Evolutionary conservation across 306 rosid genomes (phyloP).

Genomic region (Acmispon strigosus): DNA sequence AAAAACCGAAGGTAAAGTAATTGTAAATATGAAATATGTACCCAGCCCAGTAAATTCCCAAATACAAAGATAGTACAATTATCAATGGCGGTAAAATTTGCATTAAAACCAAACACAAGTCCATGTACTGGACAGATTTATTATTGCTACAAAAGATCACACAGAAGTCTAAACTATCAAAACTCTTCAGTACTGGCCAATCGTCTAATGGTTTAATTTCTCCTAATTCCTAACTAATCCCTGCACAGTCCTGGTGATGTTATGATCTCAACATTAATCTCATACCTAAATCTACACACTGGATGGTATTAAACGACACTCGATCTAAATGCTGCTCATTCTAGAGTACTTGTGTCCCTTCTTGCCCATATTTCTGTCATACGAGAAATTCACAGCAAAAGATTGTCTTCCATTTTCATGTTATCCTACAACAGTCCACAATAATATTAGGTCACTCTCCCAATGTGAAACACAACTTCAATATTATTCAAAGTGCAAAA

Average conservation of each 20-base stretch:
- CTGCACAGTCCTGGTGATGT: slow-evolving; percentile 3
- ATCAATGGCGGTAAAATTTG: too few species aligned
- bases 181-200: background rate
- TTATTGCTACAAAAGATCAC: too few species aligned
- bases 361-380: slow-evolving; percentile 5
- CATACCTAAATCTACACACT: slow-evolving; percentile 20
- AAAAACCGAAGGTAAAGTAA: too few species aligned
- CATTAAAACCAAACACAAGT: too few species aligned
- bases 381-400: too few species aligned
- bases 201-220: background rate
- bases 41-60: too few species aligned
- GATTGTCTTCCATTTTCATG: slow-evolving; percentile 6
- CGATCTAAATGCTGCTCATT: background rate
- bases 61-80: too few species aligned
- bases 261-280: slow-evolving; percentile 9
- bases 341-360: slow-evolving; percentile 3
- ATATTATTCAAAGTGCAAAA: background rate
- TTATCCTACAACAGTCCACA: slow-evolving; percentile 20
- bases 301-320: slow-evolving; percentile 1
- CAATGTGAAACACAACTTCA: background rate
- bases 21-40: too few species aligned
- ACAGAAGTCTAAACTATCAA: background rate
- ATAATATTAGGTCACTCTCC: background rate
- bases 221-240: slow-evolving; percentile 13
- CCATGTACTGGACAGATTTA: too few species aligned